Percentiles rank a stretch among this genome's conserved stretches.
phyloP scores from a whole-genome alignment of 495 filamentous ascomycete genomes.

The Hyaloscypha finlandica region DNA sequence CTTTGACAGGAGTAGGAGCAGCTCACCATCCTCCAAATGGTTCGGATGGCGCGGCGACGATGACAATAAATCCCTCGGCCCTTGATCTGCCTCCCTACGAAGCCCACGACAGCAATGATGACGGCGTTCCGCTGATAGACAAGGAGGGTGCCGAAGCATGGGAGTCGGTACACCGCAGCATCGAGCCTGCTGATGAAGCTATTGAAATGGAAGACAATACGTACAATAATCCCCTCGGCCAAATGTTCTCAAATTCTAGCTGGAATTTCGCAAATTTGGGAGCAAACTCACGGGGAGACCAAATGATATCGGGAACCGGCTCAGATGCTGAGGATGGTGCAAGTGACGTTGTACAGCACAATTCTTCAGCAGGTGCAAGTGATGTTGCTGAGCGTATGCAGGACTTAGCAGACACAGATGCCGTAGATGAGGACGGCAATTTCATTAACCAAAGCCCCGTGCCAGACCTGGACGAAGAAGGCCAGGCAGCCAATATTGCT shows the following conservation, averaged over 20 bases:
- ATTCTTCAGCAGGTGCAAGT: constrained; percentile 25
- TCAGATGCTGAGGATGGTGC: constrained; percentile 19
- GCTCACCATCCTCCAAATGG: constrained; percentile 64
- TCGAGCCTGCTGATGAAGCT: constrained; percentile 34
- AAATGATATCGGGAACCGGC: constrained; percentile 25
- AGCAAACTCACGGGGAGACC: not conserved
- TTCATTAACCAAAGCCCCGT: constrained; percentile 26
- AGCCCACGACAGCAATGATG: constrained; percentile 26
- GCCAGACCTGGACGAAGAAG: constrained; percentile 29
- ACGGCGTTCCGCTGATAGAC: constrained; percentile 18
- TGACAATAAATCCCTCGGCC: constrained; percentile 26
- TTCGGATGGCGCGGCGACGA: constrained; percentile 37
- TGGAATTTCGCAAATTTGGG: not conserved
- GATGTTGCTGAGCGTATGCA: constrained; percentile 12
- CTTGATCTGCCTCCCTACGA: constrained; percentile 31
- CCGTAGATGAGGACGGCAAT: constrained; percentile 19
- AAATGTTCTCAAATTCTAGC: constrained; percentile 5
- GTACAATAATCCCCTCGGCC: not conserved
- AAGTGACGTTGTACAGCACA: constrained; percentile 31
- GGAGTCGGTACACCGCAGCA: constrained; percentile 30
- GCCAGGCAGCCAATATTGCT: constrained; percentile 17
- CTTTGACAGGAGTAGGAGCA: constrained; percentile 73
- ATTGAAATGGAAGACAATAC: constrained; percentile 27
- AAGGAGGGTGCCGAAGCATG: constrained; percentile 24
- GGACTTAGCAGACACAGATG: constrained; percentile 25